Base-by-base conservation (phyloP, 2,329 filamentous ascomycete species). In the Aspergillus neotritici region DNA sequence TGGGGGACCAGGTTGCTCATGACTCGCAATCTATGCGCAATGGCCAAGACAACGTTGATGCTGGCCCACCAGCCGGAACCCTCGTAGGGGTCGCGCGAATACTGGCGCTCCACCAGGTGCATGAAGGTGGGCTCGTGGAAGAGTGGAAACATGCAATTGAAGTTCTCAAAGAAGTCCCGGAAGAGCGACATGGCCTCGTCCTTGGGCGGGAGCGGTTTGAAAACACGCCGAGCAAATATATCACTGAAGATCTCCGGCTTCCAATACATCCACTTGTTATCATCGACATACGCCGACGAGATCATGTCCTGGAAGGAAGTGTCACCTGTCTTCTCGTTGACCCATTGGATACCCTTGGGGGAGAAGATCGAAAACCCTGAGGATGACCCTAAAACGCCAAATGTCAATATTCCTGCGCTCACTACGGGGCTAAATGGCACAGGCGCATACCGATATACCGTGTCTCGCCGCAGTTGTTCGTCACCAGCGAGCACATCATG, bases 311-410 rank as follows among this genome's bases (percentile, higher is more conserved):
- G 87, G 67, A 98, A 98, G 0, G 89, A 94, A 15, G 77, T 82
- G 62, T 98, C 93, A n/a, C 93, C 93, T 2, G 90, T 97, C 72
- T 94, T 96, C 54, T 93, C 84, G 58, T 96, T 97, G 41, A 98
- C 91, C 93, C 93, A 98, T 65, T 95, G 86, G 41, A 98, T 94
- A 34, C 93, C 93, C 64, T 95, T 95, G 11, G 91, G 93, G 0
- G 91, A 97, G 71, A 98, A 97, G 56, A 98, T 98, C 42, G 91
- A 97, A 67, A 97, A 97, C 3, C 93, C 93, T 2, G 93, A 98
- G 0, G 91, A 97, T 0, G 90, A 96, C 17, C 91, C 87, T 93
- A 47, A 34, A 43, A 32, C 37, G 15, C 37, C 11, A 31, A 28
- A 33, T 57, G 14, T 66, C 62, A 52, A 40, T 31, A 43, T 40